phyloP scores from a whole-genome alignment of 2,329 filamentous ascomycete species.

The Arachnopeziza araneosa region DNA sequence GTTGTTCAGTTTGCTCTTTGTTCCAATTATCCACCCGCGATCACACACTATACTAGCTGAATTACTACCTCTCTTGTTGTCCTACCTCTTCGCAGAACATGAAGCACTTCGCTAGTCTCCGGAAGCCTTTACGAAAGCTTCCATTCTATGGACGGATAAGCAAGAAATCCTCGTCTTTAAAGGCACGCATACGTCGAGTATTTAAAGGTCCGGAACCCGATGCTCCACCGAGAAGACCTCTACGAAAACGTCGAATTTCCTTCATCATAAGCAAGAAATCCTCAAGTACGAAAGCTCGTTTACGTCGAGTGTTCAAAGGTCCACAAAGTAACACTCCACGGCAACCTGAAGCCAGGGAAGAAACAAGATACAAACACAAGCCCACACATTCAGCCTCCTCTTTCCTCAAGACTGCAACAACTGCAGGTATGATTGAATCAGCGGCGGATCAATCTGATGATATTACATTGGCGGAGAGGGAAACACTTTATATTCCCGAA shows the following conservation, averaged over 20 bases:
- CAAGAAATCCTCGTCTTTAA: neutral
- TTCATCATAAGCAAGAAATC: neutral
- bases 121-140: neutral
- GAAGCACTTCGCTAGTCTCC: neutral
- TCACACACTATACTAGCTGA: no score
- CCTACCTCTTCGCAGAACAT: neutral
- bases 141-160: neutral
- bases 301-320: neutral
- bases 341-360: neutral
- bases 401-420: conserved; percentile 1
- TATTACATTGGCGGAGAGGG: neutral
- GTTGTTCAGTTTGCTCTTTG: no score
- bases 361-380: conserved; percentile 1
- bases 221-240: neutral
- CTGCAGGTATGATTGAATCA: neutral
- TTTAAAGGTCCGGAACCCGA: conserved; percentile 1
- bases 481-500: neutral
- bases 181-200: neutral
- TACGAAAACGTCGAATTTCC: neutral
- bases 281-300: neutral
- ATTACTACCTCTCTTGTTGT: neutral
- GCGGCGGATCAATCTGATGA: neutral
- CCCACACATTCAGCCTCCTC: neutral
- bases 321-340: neutral
- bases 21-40: no score